Evolutionary conservation across 352 stramenopile species (phyloP).

Genomic region (Phytophthora megakarya): DNA sequence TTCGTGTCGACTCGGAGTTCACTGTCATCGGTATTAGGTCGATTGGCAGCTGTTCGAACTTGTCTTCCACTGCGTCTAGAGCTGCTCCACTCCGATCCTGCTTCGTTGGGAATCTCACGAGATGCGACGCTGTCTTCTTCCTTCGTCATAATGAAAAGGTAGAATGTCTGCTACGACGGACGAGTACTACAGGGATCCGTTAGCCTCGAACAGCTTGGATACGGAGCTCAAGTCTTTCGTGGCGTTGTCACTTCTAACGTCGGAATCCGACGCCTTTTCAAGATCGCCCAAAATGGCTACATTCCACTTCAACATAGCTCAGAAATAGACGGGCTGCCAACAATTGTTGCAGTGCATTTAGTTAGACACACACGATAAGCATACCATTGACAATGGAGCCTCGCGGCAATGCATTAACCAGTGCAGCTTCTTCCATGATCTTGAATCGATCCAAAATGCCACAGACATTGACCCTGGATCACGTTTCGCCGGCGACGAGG

Average conservation of each 20-base stretch:
- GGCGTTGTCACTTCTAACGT: slow-evolving; percentile 20
- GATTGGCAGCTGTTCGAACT: slow-evolving; percentile 2
- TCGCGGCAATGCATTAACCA: slow-evolving; percentile 58
- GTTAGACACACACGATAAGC: not conserved
- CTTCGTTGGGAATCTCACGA: slow-evolving; percentile 1
- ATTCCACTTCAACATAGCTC: slow-evolving; percentile 10
- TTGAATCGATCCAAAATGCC: slow-evolving; percentile 75
- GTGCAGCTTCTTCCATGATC: slow-evolving; percentile 69
- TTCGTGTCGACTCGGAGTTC: slow-evolving; percentile 26
- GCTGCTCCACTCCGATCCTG: slow-evolving; percentile 33
- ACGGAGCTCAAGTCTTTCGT: slow-evolving; percentile 22
- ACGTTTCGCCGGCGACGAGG: slow-evolving; percentile 92
- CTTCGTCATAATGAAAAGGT: slow-evolving; percentile 2
- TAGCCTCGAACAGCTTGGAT: too few relatives aligned
- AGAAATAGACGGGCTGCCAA: slow-evolving; percentile 29
- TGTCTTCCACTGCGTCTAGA: slow-evolving; percentile 27
- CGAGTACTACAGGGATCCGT: not conserved
- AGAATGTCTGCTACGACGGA: not conserved
- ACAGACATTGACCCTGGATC: slow-evolving; percentile 91
- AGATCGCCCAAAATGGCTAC: slow-evolving; percentile 17
- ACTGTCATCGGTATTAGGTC: not conserved
- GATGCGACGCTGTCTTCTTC: slow-evolving; percentile 12
- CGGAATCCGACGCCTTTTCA: slow-evolving; percentile 24
- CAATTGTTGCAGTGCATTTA: too few relatives aligned
- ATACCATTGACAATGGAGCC: slow-evolving; percentile 47